Conservation (phyloP, 2,329 filamentous ascomycete species). For the Scytalidium sp. region DNA sequence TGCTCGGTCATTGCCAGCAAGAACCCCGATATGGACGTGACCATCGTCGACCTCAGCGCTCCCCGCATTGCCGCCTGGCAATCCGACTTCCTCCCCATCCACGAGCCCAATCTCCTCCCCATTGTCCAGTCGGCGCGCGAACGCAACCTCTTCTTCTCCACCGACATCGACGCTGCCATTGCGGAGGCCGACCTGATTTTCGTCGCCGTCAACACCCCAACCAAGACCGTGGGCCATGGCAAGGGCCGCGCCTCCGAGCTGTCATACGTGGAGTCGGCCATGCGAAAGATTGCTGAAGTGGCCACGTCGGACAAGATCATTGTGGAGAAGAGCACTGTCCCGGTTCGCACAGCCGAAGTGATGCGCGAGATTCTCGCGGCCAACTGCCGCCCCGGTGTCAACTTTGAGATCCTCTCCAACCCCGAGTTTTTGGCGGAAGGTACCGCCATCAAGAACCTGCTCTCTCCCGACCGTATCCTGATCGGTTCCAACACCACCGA, state of each 20-base stretch:
- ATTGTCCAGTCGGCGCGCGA: slow-evolving; percentile 61
- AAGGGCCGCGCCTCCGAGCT: neutral
- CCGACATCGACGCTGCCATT: slow-evolving; percentile 59
- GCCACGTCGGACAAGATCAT: slow-evolving; percentile 66
- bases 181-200: slow-evolving; percentile 67
- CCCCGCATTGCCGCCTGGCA: slow-evolving; percentile 68
- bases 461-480: slow-evolving; percentile 67
- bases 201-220: slow-evolving; percentile 73
- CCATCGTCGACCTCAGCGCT: slow-evolving; percentile 66
- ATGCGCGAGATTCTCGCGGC: slow-evolving; percentile 61
- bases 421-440: slow-evolving; percentile 77
- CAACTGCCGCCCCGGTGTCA: slow-evolving; percentile 50
- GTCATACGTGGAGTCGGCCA: neutral
- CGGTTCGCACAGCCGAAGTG: slow-evolving; percentile 67
- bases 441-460: slow-evolving; percentile 67
- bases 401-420: slow-evolving; percentile 74
- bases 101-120: slow-evolving; percentile 67
- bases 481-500: slow-evolving; percentile 66
- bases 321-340: slow-evolving; percentile 77
- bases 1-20: slow-evolving; percentile 70
- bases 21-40: slow-evolving; percentile 66
- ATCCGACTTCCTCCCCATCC: slow-evolving; percentile 67
- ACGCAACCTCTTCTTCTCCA: slow-evolving; percentile 72
- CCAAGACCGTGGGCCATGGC: slow-evolving; percentile 65
- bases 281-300: slow-evolving; percentile 37